These are phyloP conservation scores for Eutrema heterophyllum DNA, from an alignment of 345 rosid species.

Conservation along the genomic window DNA sequence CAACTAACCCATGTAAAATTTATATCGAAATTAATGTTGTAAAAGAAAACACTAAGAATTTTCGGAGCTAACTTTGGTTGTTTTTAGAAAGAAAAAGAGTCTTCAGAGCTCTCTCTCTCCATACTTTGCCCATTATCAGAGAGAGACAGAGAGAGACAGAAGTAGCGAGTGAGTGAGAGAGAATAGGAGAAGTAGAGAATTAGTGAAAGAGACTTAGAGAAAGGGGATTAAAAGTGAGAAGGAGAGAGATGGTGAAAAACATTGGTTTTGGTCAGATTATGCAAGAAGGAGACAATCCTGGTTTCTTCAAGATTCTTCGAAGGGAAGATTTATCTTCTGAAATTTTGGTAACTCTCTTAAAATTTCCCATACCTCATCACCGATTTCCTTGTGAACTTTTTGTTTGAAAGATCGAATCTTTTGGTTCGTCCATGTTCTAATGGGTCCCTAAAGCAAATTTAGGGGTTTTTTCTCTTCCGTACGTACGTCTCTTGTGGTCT, in stretches of 20 bases:
- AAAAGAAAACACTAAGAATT: not conserved
- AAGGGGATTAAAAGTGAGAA: not conserved
- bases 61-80: constrained; percentile 3
- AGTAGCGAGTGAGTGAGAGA: too few species aligned
- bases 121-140: not conserved
- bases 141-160: not conserved
- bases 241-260: constrained; percentile 11
- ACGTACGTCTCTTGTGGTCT: not conserved
- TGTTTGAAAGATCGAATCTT: not conserved
- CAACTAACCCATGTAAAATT: constrained; percentile 7
- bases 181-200: not conserved
- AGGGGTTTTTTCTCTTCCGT: not conserved
- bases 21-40: not conserved
- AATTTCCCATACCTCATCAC: not conserved
- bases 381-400: not conserved
- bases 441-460: not conserved
- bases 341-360: not conserved
- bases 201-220: not conserved
- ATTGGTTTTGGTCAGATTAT: not conserved
- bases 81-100: not conserved
- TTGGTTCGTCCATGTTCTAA: not conserved
- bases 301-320: constrained; percentile 17
- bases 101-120: not conserved
- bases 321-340: not conserved
- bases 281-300: constrained; percentile 1